phyloP scores from a whole-genome alignment of 2,329 filamentous ascomycete genomes.

The Herpotrichia juniperi region DNA sequence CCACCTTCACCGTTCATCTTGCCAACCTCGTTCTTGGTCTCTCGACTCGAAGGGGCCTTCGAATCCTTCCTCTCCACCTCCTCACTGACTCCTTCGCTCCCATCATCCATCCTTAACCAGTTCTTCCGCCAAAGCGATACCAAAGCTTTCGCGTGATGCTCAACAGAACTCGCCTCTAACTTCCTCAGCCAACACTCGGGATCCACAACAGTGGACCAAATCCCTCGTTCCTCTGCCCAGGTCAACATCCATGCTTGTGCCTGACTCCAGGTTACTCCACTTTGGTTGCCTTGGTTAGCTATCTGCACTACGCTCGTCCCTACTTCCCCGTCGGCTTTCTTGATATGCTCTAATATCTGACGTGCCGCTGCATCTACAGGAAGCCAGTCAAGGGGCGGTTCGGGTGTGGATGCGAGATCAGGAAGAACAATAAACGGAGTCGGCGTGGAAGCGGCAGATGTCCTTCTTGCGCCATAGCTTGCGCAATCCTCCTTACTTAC shows the following conservation, averaged over 20 bases:
- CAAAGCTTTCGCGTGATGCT: constrained; percentile 1
- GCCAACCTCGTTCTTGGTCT: no score
- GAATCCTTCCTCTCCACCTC: no score
- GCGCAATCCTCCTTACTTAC: constrained; percentile 9
- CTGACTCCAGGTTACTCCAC: not conserved
- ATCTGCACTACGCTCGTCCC: no score
- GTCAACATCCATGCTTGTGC: not conserved
- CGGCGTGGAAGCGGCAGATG: constrained; percentile 1
- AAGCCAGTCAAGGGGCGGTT: constrained; percentile 8
- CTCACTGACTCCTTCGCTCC: no score
- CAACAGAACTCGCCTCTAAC: not conserved
- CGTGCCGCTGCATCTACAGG: constrained; percentile 12
- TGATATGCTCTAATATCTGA: no score
- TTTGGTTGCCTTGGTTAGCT: no score
- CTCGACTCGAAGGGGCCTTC: no score
- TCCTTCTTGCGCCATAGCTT: no score
- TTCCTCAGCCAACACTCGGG: not conserved
- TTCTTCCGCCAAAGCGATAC: constrained; percentile 1
- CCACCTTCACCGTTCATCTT: no score
- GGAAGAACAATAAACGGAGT: constrained; percentile 2
- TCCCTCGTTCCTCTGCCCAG: not conserved
- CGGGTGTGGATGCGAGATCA: not conserved
- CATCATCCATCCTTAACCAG: not conserved
- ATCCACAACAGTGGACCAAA: not conserved
- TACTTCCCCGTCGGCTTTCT: no score